A percentile compares a stretch with the other conserved stretches of the same genome.
These are phyloP conservation scores for Plasmodium cynomolgi DNA, from an alignment of 169 alveolate genomes.

Conservation along the genomic window DNA sequence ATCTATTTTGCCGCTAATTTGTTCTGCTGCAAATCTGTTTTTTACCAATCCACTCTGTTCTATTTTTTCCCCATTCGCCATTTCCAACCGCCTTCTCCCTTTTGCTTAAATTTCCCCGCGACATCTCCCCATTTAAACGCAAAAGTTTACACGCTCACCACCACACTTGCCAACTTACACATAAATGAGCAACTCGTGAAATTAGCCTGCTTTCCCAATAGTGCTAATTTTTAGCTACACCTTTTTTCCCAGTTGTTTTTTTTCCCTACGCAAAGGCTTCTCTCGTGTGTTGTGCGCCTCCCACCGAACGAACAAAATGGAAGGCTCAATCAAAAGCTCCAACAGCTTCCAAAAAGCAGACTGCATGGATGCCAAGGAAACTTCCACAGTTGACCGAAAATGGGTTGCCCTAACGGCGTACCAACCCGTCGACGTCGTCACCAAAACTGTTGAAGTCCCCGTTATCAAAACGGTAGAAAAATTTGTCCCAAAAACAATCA, in stretches of 20 bases:
- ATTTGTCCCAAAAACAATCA: conserved; percentile 85
- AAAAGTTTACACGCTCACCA: neutral
- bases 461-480: conserved; percentile 86
- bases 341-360: conserved; percentile 75
- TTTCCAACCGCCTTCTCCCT: conserved; percentile 4
- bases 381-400: conserved; percentile 67
- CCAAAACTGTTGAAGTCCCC: conserved; percentile 86
- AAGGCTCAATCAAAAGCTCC: conserved; percentile 68
- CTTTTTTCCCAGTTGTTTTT: neutral
- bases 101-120: conserved; percentile 1
- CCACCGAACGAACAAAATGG: conserved; percentile 49
- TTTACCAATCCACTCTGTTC: neutral
- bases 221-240: neutral
- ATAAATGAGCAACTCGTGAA: neutral
- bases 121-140: neutral
- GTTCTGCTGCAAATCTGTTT: neutral
- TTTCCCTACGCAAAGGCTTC: neutral
- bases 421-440: conserved; percentile 90
- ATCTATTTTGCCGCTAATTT: neutral
- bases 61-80: conserved; percentile 1
- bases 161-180: neutral
- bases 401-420: conserved; percentile 91
- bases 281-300: neutral
- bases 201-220: neutral
- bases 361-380: conserved; percentile 79